Percentiles rank a stretch among this genome's conserved stretches.
Conservation (phyloP, 2,329 filamentous ascomycete genomes). For the Neonectria faginata region DNA sequence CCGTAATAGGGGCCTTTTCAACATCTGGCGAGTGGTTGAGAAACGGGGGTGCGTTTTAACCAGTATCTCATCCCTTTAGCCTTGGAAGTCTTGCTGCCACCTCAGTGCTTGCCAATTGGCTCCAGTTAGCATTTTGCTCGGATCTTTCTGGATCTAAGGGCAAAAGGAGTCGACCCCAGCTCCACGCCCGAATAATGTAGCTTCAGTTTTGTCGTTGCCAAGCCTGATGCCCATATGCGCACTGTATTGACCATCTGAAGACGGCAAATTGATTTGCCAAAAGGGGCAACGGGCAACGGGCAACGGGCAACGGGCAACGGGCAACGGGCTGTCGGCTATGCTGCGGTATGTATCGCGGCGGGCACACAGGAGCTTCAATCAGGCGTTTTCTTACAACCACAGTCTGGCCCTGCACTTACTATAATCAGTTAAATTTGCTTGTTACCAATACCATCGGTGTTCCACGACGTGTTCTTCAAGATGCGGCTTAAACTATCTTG, state of each 20-base stretch:
- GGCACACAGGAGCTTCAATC: not conserved
- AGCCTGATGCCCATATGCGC: not conserved
- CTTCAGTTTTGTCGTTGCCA: not conserved
- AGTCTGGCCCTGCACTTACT: not conserved
- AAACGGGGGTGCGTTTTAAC: not conserved
- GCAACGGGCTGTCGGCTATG: not conserved
- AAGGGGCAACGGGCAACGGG: not conserved
- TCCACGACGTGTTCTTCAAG: not conserved
- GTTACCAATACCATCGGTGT: not conserved
- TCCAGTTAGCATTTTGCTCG: not conserved
- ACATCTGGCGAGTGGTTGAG: not conserved
- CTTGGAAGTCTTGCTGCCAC: not conserved
- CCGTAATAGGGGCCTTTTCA: not conserved
- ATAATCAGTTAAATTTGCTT: not conserved
- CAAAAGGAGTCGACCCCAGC: not conserved
- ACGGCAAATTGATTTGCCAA: not conserved
- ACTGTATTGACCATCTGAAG: not conserved
- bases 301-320: not conserved
- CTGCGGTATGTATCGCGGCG: not conserved
- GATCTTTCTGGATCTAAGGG: not conserved
- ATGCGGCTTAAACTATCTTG: too few relatives aligned
- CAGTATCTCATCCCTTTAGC: not conserved
- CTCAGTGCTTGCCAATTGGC: not conserved
- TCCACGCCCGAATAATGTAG: too few relatives aligned
- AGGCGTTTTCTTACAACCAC: not conserved